A percentile compares a stretch with the other conserved stretches of the same genome.
Evolutionary conservation across 805 yeast genomes (phyloP).

Genomic region (Pichia membranifaciens): DNA sequence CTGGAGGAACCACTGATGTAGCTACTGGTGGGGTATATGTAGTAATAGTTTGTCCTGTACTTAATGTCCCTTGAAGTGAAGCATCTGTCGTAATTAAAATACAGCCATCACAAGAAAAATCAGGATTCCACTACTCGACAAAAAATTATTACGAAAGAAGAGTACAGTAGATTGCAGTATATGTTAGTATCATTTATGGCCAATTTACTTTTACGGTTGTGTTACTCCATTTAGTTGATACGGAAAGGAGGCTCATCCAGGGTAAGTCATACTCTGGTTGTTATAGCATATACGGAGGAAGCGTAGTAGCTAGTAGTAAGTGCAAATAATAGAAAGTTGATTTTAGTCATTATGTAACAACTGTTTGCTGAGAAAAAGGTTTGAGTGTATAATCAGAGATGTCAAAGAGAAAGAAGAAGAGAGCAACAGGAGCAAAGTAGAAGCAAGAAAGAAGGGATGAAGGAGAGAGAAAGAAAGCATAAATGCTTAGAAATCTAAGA

Average conservation of each 20-base stretch:
- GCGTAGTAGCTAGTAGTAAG: too few relatives aligned
- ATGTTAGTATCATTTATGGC: neutral
- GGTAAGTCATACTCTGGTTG: neutral
- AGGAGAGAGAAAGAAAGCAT: too few relatives aligned
- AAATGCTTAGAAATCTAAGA: too few relatives aligned
- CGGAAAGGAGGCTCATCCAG: neutral
- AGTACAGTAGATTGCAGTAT: neutral
- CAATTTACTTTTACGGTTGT: neutral
- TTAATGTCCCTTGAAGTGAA: constrained; percentile 22
- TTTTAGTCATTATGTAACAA: too few relatives aligned
- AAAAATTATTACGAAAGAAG: neutral
- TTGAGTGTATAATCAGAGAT: too few relatives aligned
- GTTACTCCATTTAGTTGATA: too few relatives aligned
- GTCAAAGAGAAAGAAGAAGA: too few relatives aligned
- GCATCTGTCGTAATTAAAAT: constrained; percentile 24
- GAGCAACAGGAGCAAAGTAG: too few relatives aligned
- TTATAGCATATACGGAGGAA: neutral
- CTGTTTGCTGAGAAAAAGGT: too few relatives aligned
- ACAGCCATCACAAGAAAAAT: constrained; percentile 26
- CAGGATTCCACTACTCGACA: constrained; percentile 22
- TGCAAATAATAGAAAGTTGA: too few relatives aligned
- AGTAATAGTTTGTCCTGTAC: constrained; percentile 10
- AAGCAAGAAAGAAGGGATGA: too few relatives aligned
- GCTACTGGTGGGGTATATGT: constrained; percentile 12
- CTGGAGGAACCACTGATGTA: constrained; percentile 11